Conservation (phyloP, 495 filamentous ascomycete genomes). For the Lepraria neglecta region DNA sequence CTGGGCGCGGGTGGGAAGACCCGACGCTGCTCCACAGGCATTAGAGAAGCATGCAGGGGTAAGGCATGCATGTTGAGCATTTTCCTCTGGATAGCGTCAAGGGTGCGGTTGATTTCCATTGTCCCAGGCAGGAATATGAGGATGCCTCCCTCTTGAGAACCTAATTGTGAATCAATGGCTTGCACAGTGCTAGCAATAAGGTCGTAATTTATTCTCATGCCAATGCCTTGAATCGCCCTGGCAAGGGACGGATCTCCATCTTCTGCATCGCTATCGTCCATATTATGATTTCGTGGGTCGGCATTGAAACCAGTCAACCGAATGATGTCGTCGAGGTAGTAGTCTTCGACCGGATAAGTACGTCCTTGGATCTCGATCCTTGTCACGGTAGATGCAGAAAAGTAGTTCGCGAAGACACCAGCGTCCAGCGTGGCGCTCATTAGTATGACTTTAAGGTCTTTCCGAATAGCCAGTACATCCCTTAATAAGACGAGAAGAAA, state of each 20-base stretch:
- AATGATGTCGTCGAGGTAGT: conserved; percentile 85
- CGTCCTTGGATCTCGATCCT: conserved; percentile 79
- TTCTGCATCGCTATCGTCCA: conserved; percentile 32
- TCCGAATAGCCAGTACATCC: conserved; percentile 67
- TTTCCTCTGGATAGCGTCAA: conserved; percentile 56
- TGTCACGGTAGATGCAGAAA: conserved; percentile 60
- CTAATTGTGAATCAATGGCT: conserved; percentile 71
- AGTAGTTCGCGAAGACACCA: conserved; percentile 77
- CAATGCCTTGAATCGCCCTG: conserved; percentile 63
- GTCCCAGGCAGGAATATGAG: conserved; percentile 85
- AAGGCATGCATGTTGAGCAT: conserved; percentile 70
- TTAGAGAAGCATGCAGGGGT: conserved; percentile 86
- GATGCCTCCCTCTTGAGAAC: conserved; percentile 69
- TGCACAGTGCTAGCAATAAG: conserved; percentile 72
- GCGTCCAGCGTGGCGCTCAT: conserved; percentile 98
- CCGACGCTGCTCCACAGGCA: conserved; percentile 74
- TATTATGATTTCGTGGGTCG: conserved; percentile 38
- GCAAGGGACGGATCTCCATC: conserved; percentile 49
- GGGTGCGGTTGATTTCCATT: conserved; percentile 77
- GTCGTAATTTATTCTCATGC: conserved; percentile 88
- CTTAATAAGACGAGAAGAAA: conserved; percentile 86
- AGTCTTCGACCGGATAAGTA: conserved; percentile 84
- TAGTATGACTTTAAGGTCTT: conserved; percentile 86
- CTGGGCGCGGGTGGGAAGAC: conserved; percentile 73
- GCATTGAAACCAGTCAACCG: conserved; percentile 65